These are phyloP conservation scores for Sordariomycetes sp. DNA, from an alignment of 2,329 filamentous ascomycete genomes.

Conservation along the genomic window DNA sequence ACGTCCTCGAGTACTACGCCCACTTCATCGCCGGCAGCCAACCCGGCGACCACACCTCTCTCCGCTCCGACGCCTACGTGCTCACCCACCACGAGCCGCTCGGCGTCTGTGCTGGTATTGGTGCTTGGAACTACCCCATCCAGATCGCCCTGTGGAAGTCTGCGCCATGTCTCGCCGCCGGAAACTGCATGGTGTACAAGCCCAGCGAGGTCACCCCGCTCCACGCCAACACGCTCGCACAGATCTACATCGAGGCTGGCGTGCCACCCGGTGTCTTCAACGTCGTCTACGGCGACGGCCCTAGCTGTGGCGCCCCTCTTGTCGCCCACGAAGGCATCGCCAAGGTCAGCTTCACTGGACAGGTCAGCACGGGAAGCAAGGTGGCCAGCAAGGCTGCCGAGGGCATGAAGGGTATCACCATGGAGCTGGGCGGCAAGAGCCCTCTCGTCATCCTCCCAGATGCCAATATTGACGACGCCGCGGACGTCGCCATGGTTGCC, in stretches of 20 bases:
- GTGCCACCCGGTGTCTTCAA: constrained; percentile 80
- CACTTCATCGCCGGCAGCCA: constrained; percentile 70
- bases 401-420: constrained; percentile 83
- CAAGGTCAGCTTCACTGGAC: constrained; percentile 86
- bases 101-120: constrained; percentile 79
- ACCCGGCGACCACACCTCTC: constrained; percentile 68
- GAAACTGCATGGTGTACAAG: constrained; percentile 88
- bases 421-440: constrained; percentile 86
- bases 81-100: constrained; percentile 76
- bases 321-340: constrained; percentile 64
- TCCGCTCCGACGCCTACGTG: constrained; percentile 70
- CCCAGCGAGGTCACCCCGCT: constrained; percentile 80
- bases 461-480: constrained; percentile 69
- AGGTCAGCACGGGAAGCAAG: constrained; percentile 74
- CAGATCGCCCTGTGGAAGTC: constrained; percentile 90
- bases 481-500: constrained; percentile 84
- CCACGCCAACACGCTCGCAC: constrained; percentile 67
- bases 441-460: constrained; percentile 74
- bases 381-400: constrained; percentile 68
- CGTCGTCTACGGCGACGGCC: constrained; percentile 71
- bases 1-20: constrained; percentile 81
- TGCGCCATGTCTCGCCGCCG: constrained; percentile 73
- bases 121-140: constrained; percentile 88
- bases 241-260: constrained; percentile 70
- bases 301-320: constrained; percentile 61